Evolutionary conservation across 208 protist genomes (phyloP), one percentile per base, ranked within the genome.

Genomic region (Leishmania lainsoni): DNA sequence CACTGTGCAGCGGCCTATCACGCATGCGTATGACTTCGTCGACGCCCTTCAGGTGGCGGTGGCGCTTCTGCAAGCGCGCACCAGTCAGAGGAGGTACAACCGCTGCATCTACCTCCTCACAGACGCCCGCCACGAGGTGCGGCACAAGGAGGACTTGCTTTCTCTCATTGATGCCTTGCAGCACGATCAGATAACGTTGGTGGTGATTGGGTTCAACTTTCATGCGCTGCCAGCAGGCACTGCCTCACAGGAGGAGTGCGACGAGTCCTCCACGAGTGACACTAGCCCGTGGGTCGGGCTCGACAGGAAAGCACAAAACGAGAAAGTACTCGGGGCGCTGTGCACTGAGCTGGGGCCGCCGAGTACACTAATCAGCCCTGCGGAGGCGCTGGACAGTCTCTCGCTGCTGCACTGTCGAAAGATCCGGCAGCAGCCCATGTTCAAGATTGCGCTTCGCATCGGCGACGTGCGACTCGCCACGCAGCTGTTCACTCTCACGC

Each of bases 21-120:
- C 68, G 20, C 20, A 72, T 42, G 35, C 56, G 79, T 91, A 71
- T 42, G 93, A 96, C 79, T 85, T 98, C 26, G 77, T 98, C 5
- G 96, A 99, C 65, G 91, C 93, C 2, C 78, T 99, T 3, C 78
- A 89, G 35, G 91, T 98, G 20, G 95, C 90, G 52, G 87, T 87
- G 42, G 84, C 96, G 17, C 49, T 98, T 56, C 81, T 98, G 35
- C 79, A 92, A n/a, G 87, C 87, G 42, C 80, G 87, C 48, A 89
- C 84, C 1, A 72, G 54, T 26, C 88, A 88, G 9, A 90, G 85
- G 39, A 89, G 89, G 74, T 96, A 90, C 77, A 70, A 78, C n/a
- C 90, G 94, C 29, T 76, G 89, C 76, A 91, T 99, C 29, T 98
- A 96, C 81, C 81, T 98, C 26, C 63, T 98, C 52, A 98, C 96